Evolutionary conservation across 148 eudicot species (phyloP), one percentile per base, ranked within the genome.

Genomic region (Rhododendron simsii): DNA sequence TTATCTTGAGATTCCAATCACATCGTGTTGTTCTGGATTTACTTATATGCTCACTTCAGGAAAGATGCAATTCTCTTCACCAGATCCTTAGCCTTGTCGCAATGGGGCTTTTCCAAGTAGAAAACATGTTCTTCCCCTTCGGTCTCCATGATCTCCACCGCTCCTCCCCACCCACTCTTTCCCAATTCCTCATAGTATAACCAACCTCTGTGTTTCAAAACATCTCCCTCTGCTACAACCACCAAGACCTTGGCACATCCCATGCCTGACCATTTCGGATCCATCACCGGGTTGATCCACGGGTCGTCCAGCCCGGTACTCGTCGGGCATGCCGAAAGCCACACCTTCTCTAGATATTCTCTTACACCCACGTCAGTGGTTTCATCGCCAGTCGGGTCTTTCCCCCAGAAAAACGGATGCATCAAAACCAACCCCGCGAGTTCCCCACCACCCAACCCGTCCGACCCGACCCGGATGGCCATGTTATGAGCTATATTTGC

Each of bases 401-500:
- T 39, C 0, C 69, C 59, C 39, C 86, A 82, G 10, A 94, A 91
- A 63, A 50, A 86, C 0, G 96, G 96, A 83, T 91, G 90, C 35
- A 89, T 65, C n/a, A 92, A 39, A 30, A 83, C 47, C 39, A 91
- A 7, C 7, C 94, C 92, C 1, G 6, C 37, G 2, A 92, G 7
- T 3, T 78, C 78, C 1, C 89, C 23, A 5, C 39, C 65, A 8
- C 3, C 44, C 35, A 3, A 6, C 23, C 78, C 1, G 21, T 47
- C 59, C 75, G 48, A 8, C 57, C 91, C 89, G 12, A 88, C 89
- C n/a, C 87, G 84, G 2, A 90, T 50, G 0, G 82, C 91, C 71
- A 91, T 88, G 44, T 93, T 82, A 65, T 92, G 93, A 3, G 93
- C 91, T 18, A 94, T 80, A 37, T 84, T 94, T 35, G 89, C 96